A percentile compares a stretch with the other conserved stretches of the same genome.
phyloP scores from a whole-genome alignment of 768 basidiomycete genomes.

The Pholiota conissans region DNA sequence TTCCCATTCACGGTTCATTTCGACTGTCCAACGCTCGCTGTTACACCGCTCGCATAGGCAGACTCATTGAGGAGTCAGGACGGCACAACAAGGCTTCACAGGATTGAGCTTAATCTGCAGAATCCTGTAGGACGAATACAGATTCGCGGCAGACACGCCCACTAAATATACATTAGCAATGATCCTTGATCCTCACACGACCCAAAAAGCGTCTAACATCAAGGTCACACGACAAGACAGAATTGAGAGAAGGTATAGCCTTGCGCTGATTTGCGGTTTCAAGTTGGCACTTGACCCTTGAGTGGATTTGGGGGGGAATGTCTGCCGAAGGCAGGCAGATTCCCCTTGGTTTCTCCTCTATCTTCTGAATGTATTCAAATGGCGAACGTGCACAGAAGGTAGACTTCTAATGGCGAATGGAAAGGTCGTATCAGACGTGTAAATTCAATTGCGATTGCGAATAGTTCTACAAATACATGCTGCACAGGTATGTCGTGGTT shows the following conservation, averaged over 20 bases:
- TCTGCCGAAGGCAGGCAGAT: background rate
- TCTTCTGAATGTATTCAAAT: background rate
- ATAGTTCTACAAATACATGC: conserved; percentile 8
- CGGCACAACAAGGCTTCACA: no score
- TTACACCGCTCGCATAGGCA: no score
- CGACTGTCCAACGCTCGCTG: no score
- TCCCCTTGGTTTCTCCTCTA: background rate
- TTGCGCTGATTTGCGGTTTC: conserved; percentile 6
- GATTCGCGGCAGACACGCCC: background rate
- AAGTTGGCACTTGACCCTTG: conserved; percentile 3
- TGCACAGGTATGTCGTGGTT: background rate
- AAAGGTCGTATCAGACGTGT: background rate
- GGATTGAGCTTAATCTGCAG: background rate
- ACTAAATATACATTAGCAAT: background rate
- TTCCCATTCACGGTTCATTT: no score
- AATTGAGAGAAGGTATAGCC: background rate
- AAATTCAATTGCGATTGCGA: background rate
- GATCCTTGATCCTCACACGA: background rate
- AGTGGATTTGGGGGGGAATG: no score
- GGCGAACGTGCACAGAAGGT: background rate
- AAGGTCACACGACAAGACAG: conserved; percentile 3
- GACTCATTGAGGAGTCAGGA: no score
- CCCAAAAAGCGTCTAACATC: background rate
- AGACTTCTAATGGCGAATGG: background rate
- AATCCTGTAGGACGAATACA: background rate